These are phyloP conservation scores for Naganishia liquefaciens DNA, from an alignment of 1,284 basidiomycete genomes.

Conservation along the genomic window DNA sequence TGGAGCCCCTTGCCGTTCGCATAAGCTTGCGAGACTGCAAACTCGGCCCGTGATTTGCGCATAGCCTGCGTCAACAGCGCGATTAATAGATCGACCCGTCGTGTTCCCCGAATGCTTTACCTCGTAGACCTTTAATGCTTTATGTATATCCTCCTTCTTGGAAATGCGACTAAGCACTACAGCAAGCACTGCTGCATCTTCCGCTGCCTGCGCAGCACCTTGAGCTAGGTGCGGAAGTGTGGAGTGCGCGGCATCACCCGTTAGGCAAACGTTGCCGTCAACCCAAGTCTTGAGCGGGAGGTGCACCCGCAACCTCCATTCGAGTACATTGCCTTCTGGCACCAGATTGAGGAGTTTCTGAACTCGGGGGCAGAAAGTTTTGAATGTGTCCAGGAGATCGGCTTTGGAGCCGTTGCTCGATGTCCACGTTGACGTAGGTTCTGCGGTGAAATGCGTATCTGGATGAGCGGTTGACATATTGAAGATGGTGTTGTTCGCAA, in stretches of 20 bases:
- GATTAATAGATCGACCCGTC: neutral
- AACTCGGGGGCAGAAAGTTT: slow-evolving; percentile 49
- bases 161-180: slow-evolving; percentile 47
- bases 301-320: slow-evolving; percentile 53
- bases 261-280: slow-evolving; percentile 41
- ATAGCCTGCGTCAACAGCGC: slow-evolving; percentile 35
- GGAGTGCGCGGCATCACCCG: slow-evolving; percentile 47
- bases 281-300: slow-evolving; percentile 49
- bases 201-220: slow-evolving; percentile 53
- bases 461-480: slow-evolving; percentile 53
- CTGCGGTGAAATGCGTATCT: slow-evolving; percentile 47
- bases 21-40: slow-evolving; percentile 47
- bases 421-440: slow-evolving; percentile 47
- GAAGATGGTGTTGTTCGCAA: slow-evolving; percentile 45
- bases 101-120: slow-evolving; percentile 13
- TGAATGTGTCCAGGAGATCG: slow-evolving; percentile 49
- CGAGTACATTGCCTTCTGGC: slow-evolving; percentile 49
- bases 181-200: slow-evolving; percentile 51
- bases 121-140: slow-evolving; percentile 48
- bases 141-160: slow-evolving; percentile 46
- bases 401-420: slow-evolving; percentile 43
- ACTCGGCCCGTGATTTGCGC: slow-evolving; percentile 52
- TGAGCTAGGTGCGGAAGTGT: slow-evolving; percentile 49
- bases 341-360: slow-evolving; percentile 51
- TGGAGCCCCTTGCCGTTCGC: slow-evolving; percentile 51